Evolutionary conservation across 2,329 filamentous ascomycete genomes (phyloP).

Genomic region (Penicillium vulpinum): DNA sequence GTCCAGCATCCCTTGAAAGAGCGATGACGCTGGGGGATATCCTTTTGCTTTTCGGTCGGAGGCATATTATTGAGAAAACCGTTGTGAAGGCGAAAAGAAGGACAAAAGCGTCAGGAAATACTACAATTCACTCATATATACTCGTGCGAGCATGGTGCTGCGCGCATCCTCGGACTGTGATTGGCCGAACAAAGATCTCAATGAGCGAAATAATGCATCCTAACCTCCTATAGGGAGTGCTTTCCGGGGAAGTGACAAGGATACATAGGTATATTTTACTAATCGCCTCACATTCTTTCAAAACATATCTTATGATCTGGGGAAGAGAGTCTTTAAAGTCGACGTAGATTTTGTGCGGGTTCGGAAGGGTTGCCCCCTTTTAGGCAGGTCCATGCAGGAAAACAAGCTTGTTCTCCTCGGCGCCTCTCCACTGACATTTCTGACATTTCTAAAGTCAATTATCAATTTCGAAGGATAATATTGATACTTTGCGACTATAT

Average conservation of each 20-base stretch:
- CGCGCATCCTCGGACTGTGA: conserved; percentile 9
- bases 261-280: conserved; percentile 8
- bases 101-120: not conserved
- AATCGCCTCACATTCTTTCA: conserved; percentile 18
- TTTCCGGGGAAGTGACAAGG: conserved; percentile 4
- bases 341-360: too few species aligned
- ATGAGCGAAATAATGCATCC: conserved; percentile 15
- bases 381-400: conserved; percentile 24
- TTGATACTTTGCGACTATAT: not conserved
- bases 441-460: not conserved
- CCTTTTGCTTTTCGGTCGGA: conserved; percentile 12
- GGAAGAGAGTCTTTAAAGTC: not conserved
- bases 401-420: not conserved
- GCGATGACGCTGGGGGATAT: conserved; percentile 16
- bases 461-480: not conserved
- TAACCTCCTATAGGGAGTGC: conserved; percentile 19
- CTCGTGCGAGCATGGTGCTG: conserved; percentile 3
- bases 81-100: not conserved
- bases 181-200: conserved; percentile 27
- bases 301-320: not conserved
- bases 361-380: conserved; percentile 6
- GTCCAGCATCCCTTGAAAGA: conserved; percentile 29
- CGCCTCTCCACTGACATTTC: not conserved
- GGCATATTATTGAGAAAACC: conserved; percentile 3
- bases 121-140: conserved; percentile 16